A percentile compares a stretch with the other conserved stretches of the same genome.
phyloP scores from a whole-genome alignment of 2,329 filamentous ascomycete genomes.

The Daldinia eschscholtzii region DNA sequence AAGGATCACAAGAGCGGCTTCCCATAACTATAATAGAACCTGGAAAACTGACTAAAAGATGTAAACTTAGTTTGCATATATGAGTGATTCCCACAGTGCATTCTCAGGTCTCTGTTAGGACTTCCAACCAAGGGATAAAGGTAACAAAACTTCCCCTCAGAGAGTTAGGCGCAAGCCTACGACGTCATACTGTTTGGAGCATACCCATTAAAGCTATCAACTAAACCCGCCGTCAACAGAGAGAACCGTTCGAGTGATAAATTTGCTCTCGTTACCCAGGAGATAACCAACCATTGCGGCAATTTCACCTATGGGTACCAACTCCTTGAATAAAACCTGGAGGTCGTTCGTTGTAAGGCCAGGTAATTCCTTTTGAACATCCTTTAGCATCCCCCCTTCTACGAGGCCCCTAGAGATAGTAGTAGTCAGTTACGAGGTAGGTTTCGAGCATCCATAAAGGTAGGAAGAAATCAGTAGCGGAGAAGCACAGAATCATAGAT shows the following conservation, averaged over 20 bases:
- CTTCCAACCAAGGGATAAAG: neutral
- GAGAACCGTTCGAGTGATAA: slow-evolving; percentile 45
- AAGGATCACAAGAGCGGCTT: too few relatives aligned
- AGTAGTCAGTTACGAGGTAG: neutral
- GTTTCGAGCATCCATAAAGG: too few relatives aligned
- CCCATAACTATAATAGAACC: neutral
- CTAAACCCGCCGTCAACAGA: slow-evolving; percentile 51
- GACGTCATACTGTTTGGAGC: neutral
- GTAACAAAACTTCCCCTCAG: neutral
- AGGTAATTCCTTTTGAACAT: slow-evolving; percentile 16
- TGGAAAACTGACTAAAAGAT: neutral
- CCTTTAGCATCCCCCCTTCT: slow-evolving; percentile 32
- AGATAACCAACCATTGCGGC: slow-evolving; percentile 51
- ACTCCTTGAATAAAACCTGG: slow-evolving; percentile 47
- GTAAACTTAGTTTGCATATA: neutral
- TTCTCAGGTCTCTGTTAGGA: too few relatives aligned
- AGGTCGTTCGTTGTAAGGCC: slow-evolving; percentile 5
- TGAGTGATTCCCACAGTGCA: neutral
- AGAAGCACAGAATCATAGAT: neutral
- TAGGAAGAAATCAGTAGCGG: too few relatives aligned
- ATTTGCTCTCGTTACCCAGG: slow-evolving; percentile 52
- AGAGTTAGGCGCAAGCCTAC: neutral
- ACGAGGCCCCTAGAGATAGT: slow-evolving; percentile 18
- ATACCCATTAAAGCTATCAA: neutral
- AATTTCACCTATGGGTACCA: slow-evolving; percentile 50